Conservation (phyloP, 2,329 filamentous ascomycete species). For the Arthroderma sp. region DNA sequence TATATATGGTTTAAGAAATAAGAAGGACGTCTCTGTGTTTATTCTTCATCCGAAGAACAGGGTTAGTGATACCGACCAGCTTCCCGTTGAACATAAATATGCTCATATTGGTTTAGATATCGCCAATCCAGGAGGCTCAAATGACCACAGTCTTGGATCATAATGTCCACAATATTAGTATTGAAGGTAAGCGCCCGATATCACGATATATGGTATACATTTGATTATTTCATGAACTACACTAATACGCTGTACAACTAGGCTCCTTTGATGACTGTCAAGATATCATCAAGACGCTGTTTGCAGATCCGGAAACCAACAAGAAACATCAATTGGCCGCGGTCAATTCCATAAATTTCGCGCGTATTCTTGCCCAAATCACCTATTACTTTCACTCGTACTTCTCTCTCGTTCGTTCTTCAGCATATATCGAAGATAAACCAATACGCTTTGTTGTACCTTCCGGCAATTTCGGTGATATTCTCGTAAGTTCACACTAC, state of each 20-base stretch:
- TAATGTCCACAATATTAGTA: slow-evolving; percentile 85
- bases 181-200: slow-evolving; percentile 40
- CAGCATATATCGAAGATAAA: slow-evolving; percentile 45
- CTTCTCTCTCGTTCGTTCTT: slow-evolving; percentile 57
- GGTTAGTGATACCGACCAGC: slow-evolving; percentile 3
- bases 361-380: slow-evolving; percentile 88
- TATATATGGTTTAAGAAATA: slow-evolving; percentile 86
- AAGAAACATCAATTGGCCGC: slow-evolving; percentile 70
- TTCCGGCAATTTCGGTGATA: slow-evolving; percentile 93
- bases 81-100: no score
- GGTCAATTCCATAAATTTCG: slow-evolving; percentile 95
- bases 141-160: slow-evolving; percentile 88
- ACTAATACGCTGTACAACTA: neutral
- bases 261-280: slow-evolving; percentile 93
- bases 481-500: slow-evolving; percentile 37
- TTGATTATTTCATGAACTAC: neutral
- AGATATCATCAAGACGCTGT: slow-evolving; percentile 88
- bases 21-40: slow-evolving; percentile 94
- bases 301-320: slow-evolving; percentile 76
- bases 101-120: slow-evolving; percentile 37
- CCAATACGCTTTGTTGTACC: slow-evolving; percentile 73
- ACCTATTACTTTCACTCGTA: slow-evolving; percentile 96
- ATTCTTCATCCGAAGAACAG: slow-evolving; percentile 88
- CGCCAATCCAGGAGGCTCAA: slow-evolving; percentile 85
- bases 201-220: neutral